phyloP scores from a whole-genome alignment of 2,329 filamentous ascomycete species.

The Plenodomus tracheiphilus region DNA sequence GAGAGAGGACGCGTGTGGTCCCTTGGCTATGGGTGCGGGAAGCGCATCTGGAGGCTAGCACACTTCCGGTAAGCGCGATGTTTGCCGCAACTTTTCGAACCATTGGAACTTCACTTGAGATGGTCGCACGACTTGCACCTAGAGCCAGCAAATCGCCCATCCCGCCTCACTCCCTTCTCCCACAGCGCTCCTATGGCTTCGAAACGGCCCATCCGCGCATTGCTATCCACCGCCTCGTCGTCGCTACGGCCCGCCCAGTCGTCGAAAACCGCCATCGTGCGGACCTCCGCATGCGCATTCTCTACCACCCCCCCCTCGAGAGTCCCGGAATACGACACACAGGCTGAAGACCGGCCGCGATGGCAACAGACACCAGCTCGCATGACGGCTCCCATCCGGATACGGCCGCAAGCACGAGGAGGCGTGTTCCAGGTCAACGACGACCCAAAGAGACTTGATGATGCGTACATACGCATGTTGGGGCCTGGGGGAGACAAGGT shows the following conservation, averaged over 20 bases:
- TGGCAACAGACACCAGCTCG: constrained; percentile 55
- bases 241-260: constrained; percentile 29
- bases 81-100: constrained; percentile 36
- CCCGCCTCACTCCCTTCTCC: constrained; percentile 15
- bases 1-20: constrained; percentile 8
- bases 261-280: constrained; percentile 28
- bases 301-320: constrained; percentile 28
- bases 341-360: constrained; percentile 46
- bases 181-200: constrained; percentile 51
- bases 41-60: constrained; percentile 18
- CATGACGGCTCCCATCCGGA: constrained; percentile 55
- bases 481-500: constrained; percentile 72
- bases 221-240: constrained; percentile 31
- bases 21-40: constrained; percentile 16
- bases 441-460: constrained; percentile 72
- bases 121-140: constrained; percentile 8
- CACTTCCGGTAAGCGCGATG: constrained; percentile 19
- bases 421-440: constrained; percentile 71
- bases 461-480: constrained; percentile 75
- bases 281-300: constrained; percentile 44
- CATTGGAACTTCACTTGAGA: constrained; percentile 24
- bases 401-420: constrained; percentile 62
- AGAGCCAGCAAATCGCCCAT: constrained; percentile 12
- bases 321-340: constrained; percentile 35
- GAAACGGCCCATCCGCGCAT: constrained; percentile 46